Conservation (phyloP, 2,329 filamentous ascomycete species). For the Trichophyton schoenleinii region DNA sequence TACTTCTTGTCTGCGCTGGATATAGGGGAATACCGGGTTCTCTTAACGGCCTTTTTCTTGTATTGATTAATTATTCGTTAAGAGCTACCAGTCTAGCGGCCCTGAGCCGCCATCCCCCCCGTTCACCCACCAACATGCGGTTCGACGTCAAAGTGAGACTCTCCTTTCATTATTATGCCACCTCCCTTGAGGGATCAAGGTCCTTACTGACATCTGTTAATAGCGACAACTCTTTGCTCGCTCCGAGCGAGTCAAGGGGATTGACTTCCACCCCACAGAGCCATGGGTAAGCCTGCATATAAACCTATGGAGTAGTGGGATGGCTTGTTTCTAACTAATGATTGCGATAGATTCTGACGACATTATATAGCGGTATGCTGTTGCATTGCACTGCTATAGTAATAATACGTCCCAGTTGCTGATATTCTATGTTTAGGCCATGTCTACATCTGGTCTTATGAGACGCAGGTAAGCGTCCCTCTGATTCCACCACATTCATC, state of each 20-base stretch:
- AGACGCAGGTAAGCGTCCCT: conserved; percentile 53
- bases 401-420: conserved; percentile 10
- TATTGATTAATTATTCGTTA: neutral
- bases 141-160: conserved; percentile 47
- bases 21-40: neutral
- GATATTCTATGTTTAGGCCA: conserved; percentile 50
- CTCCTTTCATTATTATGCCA: neutral
- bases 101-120: neutral
- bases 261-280: conserved; percentile 94
- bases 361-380: conserved; percentile 75
- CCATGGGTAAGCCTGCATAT: conserved; percentile 58
- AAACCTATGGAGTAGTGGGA: neutral
- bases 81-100: conserved; percentile 5
- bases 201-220: conserved; percentile 29
- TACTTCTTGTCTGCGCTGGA: neutral
- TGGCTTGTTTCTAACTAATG: conserved; percentile 20
- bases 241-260: conserved; percentile 91
- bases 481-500: neutral
- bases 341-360: conserved; percentile 58
- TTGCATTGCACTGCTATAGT: neutral
- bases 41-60: neutral
- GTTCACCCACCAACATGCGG: conserved; percentile 36
- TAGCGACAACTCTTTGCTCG: conserved; percentile 74
- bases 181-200: conserved; percentile 6
- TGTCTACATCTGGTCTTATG: conserved; percentile 98